These are phyloP conservation scores for Elsinoe perseae DNA, from an alignment of 2,329 filamentous ascomycete species.

Conservation along the genomic window DNA sequence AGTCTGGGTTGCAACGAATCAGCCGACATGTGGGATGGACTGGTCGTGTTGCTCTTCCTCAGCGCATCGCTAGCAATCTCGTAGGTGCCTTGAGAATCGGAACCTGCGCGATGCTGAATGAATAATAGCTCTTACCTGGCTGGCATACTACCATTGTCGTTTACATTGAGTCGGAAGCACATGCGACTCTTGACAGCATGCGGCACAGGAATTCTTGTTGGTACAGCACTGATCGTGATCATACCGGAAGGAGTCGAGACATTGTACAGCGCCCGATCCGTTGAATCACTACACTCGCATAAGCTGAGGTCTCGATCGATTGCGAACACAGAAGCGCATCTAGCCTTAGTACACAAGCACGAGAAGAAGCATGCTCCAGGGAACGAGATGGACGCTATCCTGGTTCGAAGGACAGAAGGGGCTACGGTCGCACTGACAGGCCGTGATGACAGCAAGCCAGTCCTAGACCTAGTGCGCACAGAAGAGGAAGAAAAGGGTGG, in stretches of 20 bases:
- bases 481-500: background rate
- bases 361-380: background rate
- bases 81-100: constrained; percentile 36
- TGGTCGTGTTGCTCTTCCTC: constrained; percentile 57
- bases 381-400: background rate
- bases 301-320: background rate
- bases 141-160: constrained; percentile 80
- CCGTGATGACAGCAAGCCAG: constrained; percentile 26
- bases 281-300: constrained; percentile 12
- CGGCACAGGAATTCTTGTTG: constrained; percentile 88
- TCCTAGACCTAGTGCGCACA: background rate
- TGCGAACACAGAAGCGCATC: background rate
- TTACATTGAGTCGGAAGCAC: constrained; percentile 78
- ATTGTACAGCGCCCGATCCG: constrained; percentile 53
- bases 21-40: constrained; percentile 49
- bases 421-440: constrained; percentile 20
- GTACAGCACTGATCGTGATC: constrained; percentile 91
- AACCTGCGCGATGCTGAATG: constrained; percentile 17
- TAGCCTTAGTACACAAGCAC: background rate
- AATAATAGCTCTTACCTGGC: constrained; percentile 47
- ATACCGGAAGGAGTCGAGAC: constrained; percentile 95
- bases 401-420: background rate
- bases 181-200: constrained; percentile 83
- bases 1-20: background rate
- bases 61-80: constrained; percentile 59